Base-by-base conservation (phyloP, 129 eudicot species). In the Cynara cardunculus region DNA sequence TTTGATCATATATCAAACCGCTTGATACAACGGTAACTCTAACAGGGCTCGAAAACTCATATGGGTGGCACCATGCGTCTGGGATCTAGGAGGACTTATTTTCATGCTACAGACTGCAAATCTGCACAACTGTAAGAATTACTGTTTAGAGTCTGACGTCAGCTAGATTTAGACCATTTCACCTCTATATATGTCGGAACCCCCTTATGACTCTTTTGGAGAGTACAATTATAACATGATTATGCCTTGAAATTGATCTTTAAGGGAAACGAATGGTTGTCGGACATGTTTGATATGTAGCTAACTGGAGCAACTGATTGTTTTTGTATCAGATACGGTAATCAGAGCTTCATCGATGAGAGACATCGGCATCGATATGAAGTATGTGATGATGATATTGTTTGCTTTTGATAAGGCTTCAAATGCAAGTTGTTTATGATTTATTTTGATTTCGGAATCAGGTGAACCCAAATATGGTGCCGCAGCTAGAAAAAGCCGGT, bases 31-130 rank as follows among this genome's bases (percentile, higher is more conserved):
- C 18, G 69, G 46, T 56, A n/a, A 56, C 65, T 4, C 10, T 65
- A 13, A 66, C 86, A 94, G 98, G 98, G 97, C 61, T 94, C 97
- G 8, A 94, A 91, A 85, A 94, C 98, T 35, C 98, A 94, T 81
- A 94, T 94, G 98, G 98, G 98, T 81, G 98, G 97, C 65, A 94
- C 98, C 25, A 94, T 94, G 98, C 91, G 97, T 41, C 97, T 94
- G 12, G 98, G 98, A 82, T 91, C 98, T 78, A 89, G 98, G 90
- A 91, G 93, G 84, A 94, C 98, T 24, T 91, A 85, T 75, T 91
- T 94, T 81, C 89, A 89, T 39, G 89, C 75, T 35, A 76, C 85
- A 28, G 87, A 88, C 39, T 87, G 93, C 85, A 94, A 87, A 87
- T 87, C 97, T 75, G 95, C 93, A 7, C 91, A 87, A 83, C 76